Percentiles rank a stretch among this genome's conserved stretches.
These are phyloP conservation scores for Moesziomyces sp. DNA, from an alignment of 1,284 basidiomycete genomes.

Conservation along the genomic window DNA sequence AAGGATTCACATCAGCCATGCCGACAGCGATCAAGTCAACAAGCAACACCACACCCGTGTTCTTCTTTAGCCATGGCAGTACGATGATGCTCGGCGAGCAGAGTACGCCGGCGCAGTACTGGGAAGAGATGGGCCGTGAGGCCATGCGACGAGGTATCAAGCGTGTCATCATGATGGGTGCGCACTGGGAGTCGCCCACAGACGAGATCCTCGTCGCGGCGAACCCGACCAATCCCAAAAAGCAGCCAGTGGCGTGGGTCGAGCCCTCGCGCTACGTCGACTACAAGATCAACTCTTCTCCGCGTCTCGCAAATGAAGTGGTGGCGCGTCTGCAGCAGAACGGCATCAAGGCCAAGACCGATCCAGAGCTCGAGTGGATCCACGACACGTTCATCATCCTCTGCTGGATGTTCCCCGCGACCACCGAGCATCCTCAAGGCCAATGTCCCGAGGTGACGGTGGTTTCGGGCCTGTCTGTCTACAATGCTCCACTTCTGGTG, in stretches of 20 bases:
- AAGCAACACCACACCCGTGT: constrained; percentile 21
- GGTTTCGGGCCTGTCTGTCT: constrained; percentile 45
- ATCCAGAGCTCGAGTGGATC: constrained; percentile 55
- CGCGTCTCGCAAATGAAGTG: constrained; percentile 40
- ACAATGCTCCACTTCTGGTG: constrained; percentile 50
- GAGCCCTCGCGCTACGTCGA: constrained; percentile 42
- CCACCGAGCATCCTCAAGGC: constrained; percentile 38
- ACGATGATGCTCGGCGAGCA: constrained; percentile 57
- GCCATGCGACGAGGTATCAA: constrained; percentile 55
- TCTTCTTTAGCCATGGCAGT: constrained; percentile 51
- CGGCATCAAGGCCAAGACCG: constrained; percentile 49
- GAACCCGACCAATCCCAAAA: constrained; percentile 44
- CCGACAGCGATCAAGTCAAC: constrained; percentile 20
- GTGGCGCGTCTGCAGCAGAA: constrained; percentile 18
- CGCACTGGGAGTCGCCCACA: constrained; percentile 54
- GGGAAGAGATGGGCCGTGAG: constrained; percentile 55
- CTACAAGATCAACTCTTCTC: constrained; percentile 44
- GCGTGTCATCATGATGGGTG: constrained; percentile 58
- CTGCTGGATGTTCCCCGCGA: constrained; percentile 56
- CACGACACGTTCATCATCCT: constrained; percentile 59
- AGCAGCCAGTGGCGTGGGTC: constrained; percentile 60
- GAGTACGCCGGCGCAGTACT: constrained; percentile 52
- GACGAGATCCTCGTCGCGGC: constrained; percentile 50
- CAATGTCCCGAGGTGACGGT: constrained; percentile 48
- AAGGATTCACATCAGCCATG: not conserved